phyloP scores from a whole-genome alignment of 148 eudicot genomes.

The Rhododendron henanense region DNA sequence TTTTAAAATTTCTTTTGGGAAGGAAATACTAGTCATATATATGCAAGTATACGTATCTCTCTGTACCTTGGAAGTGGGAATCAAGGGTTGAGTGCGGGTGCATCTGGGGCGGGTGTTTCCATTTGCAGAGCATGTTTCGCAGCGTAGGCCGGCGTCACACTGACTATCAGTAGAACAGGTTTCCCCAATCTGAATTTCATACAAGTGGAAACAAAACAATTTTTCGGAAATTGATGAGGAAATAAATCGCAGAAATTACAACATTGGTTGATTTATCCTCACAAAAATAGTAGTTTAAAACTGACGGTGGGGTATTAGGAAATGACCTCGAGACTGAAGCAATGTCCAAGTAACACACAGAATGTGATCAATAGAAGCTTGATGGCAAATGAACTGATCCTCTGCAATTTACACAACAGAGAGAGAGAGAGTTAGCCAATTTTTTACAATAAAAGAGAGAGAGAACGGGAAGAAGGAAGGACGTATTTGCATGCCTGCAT shows the following conservation, averaged over 20 bases:
- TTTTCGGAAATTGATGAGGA: background rate
- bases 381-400: background rate
- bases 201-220: background rate
- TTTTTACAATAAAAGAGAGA: background rate
- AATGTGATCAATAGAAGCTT: background rate
- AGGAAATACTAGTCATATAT: too few species aligned
- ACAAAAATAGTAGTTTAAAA: background rate
- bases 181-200: conserved; percentile 51
- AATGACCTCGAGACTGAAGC: conserved; percentile 13
- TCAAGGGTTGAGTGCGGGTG: conserved; percentile 57
- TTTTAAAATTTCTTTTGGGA: too few species aligned
- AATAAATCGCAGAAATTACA: background rate
- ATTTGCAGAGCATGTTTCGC: conserved; percentile 60
- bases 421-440: background rate
- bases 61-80: conserved; percentile 62
- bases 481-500: conserved; percentile 12
- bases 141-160: conserved; percentile 53
- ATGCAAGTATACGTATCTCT: too few species aligned
- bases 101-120: conserved; percentile 86
- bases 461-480: background rate
- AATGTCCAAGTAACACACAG: conserved; percentile 6
- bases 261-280: too few species aligned
- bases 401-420: conserved; percentile 7
- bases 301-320: background rate
- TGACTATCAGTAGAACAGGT: conserved; percentile 42